These are phyloP conservation scores for Coemansia sp. DNA, from an alignment of 192 early-diverging fungal species.

Conservation along the genomic window DNA sequence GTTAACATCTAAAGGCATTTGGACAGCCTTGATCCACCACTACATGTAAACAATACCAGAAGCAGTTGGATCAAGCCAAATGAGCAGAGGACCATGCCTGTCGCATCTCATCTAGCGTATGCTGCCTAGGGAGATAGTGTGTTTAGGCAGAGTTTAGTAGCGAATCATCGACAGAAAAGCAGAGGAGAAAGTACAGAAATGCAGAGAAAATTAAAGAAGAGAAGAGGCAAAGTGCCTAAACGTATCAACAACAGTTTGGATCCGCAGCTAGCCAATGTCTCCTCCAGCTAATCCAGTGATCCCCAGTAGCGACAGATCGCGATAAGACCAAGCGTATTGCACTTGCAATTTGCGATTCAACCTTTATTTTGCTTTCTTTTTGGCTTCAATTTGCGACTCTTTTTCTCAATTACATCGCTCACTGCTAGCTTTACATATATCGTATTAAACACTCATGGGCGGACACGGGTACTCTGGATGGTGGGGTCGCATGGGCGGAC, in stretches of 20 bases:
- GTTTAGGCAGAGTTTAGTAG: too few relatives aligned
- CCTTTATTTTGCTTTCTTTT: not conserved
- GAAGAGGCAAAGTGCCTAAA: not conserved
- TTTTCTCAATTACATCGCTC: not conserved
- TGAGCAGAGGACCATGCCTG: too few relatives aligned
- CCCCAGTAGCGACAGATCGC: not conserved
- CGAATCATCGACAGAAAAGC: not conserved
- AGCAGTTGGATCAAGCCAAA: too few relatives aligned
- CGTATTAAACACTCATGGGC: constrained; percentile 22
- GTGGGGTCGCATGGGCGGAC: constrained; percentile 50
- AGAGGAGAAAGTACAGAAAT: not conserved
- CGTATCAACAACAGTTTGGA: too few relatives aligned
- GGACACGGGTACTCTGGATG: constrained; percentile 50
- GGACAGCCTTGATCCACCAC: too few relatives aligned
- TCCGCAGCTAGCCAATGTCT: too few relatives aligned
- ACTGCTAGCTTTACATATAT: not conserved
- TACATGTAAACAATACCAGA: too few relatives aligned
- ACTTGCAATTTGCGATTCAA: not conserved
- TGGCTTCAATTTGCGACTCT: not conserved
- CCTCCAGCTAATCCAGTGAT: not conserved
- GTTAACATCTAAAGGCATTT: too few relatives aligned
- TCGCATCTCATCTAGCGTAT: too few relatives aligned
- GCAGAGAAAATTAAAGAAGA: not conserved
- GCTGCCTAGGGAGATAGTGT: too few relatives aligned
- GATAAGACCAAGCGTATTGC: not conserved